A percentile compares a stretch with the other conserved stretches of the same genome.
phyloP scores from a whole-genome alignment of 2,329 filamentous ascomycete genomes.

The Gnomoniopsis smithogilvyi region DNA sequence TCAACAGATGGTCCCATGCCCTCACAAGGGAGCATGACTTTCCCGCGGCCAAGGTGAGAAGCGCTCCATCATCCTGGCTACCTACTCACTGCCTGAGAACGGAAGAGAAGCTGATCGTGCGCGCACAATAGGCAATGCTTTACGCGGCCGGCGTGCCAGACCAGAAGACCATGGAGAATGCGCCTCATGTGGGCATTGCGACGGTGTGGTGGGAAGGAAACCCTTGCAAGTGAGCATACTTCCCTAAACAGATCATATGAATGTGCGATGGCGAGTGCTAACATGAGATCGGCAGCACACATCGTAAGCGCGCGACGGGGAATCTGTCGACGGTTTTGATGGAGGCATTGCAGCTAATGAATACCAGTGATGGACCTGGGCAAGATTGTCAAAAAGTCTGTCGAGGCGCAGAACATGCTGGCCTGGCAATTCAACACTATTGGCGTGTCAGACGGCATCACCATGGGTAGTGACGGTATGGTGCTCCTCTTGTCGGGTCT shows the following conservation, averaged over 20 bases:
- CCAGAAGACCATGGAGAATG: conserved; percentile 80
- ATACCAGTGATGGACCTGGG: conserved; percentile 87
- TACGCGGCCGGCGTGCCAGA: conserved; percentile 90
- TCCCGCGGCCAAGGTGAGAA: conserved; percentile 75
- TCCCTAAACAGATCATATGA: too few relatives aligned
- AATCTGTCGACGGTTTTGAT: neutral
- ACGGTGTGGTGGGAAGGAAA: conserved; percentile 98
- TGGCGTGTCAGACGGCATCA: conserved; percentile 95
- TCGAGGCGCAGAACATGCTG: conserved; percentile 70
- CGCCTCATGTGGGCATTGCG: conserved; percentile 90
- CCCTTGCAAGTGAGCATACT: conserved; percentile 69
- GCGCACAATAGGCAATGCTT: conserved; percentile 97
- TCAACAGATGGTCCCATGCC: conserved; percentile 84
- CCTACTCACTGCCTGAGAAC: neutral
- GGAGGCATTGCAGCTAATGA: neutral
- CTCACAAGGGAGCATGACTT: conserved; percentile 86
- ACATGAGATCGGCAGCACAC: conserved; percentile 38
- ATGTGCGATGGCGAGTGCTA: too few relatives aligned
- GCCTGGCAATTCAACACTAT: conserved; percentile 99
- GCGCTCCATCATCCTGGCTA: neutral
- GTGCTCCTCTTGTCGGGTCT: too few relatives aligned
- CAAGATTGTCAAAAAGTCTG: conserved; percentile 63
- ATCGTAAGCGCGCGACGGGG: conserved; percentile 33
- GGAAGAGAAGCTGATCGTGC: conserved; percentile 91
- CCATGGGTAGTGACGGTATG: conserved; percentile 69